Evolutionary conservation across 495 filamentous ascomycete species (phyloP).

Genomic region (Neurospora sp.): DNA sequence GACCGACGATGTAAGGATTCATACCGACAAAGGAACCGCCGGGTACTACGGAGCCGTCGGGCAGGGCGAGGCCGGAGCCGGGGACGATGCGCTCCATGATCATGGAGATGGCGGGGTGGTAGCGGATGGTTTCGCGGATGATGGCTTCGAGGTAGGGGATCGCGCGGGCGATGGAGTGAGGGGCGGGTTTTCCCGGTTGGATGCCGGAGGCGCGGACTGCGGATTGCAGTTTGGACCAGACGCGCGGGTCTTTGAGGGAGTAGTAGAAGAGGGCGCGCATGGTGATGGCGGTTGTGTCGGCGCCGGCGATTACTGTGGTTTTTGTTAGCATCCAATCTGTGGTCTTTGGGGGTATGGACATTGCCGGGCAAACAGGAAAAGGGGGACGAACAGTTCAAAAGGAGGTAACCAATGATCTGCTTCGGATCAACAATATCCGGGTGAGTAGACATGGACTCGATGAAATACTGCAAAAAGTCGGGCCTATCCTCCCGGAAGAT

Average conservation of each 20-base stretch:
- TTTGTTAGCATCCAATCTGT: not conserved
- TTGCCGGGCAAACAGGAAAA: too few relatives aligned
- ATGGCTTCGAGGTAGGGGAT: conserved; percentile 50
- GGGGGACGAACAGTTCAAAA: conserved; percentile 20
- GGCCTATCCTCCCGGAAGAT: conserved; percentile 8
- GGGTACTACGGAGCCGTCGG: conserved; percentile 42
- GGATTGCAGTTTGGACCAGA: conserved; percentile 15
- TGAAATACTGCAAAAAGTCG: conserved; percentile 22
- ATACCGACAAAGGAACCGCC: conserved; percentile 31
- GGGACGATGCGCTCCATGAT: conserved; percentile 50
- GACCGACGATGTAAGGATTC: conserved; percentile 26
- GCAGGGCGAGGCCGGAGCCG: conserved; percentile 29
- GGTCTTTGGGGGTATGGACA: too few relatives aligned
- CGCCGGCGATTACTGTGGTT: conserved; percentile 28
- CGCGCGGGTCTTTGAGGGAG: conserved; percentile 22
- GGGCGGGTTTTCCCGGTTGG: conserved; percentile 4
- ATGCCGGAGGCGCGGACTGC: conserved; percentile 9
- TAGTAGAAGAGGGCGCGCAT: conserved; percentile 26
- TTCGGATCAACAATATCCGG: conserved; percentile 19
- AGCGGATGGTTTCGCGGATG: conserved; percentile 48
- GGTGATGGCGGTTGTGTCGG: conserved; percentile 34
- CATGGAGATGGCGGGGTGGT: conserved; percentile 45
- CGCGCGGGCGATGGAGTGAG: conserved; percentile 12
- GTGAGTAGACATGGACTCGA: conserved; percentile 17
- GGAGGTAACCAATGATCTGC: conserved; percentile 14